Base-by-base conservation (phyloP, 176 grass and related monocot genomes). In the Cenchrus americanus region DNA sequence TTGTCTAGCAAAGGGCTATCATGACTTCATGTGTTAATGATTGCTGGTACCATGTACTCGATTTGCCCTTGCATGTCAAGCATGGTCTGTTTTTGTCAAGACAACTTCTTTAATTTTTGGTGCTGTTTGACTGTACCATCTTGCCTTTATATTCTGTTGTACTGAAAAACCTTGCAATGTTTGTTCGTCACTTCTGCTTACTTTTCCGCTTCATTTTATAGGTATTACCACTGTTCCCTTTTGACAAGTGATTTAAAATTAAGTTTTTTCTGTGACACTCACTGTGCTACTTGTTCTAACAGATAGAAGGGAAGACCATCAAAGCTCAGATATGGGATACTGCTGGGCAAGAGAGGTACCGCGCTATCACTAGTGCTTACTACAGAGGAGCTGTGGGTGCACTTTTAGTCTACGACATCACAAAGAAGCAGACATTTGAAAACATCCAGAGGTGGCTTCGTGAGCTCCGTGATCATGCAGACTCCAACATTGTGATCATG, bases 361-460 rank as follows among this genome's bases (percentile, higher is more conserved):
- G 91, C 49, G 91, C 91, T 17, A 93, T 93, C 81, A 90, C 91
- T 69, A 93, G 91, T 79, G 91, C 91, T 66, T 93, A 93, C 77
- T 93, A 93, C 81, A 84, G 91, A n/a, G 91, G 91, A 72, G 91
- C 91, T 61, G 91, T 93, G n/a, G 91, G 91, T 46, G 91, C 91
- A 49, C 91, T 93, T 54, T 75, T 93, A 81, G 91, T 93, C 18
- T 93, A 87, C 69, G 91, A 93, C 73, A 90, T 93, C 71, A 93
- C 91, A 58, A 93, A 90, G 87, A 93, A 87, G 55, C 91, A 87
- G 62, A 90, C 87, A 21, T 93, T 93, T 74, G 91, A 93, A 76
- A 93, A 93, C 78, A 84, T 93, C 66, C 85, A 74, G 78, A 90
- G 91, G 66, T 93, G 91, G 87, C 91, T 93, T 30, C 82, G 85